A percentile compares a stretch with the other conserved stretches of the same genome.
Conservation (phyloP, 495 filamentous ascomycete species). For the Pseudoneurospora amorphoporcata region DNA sequence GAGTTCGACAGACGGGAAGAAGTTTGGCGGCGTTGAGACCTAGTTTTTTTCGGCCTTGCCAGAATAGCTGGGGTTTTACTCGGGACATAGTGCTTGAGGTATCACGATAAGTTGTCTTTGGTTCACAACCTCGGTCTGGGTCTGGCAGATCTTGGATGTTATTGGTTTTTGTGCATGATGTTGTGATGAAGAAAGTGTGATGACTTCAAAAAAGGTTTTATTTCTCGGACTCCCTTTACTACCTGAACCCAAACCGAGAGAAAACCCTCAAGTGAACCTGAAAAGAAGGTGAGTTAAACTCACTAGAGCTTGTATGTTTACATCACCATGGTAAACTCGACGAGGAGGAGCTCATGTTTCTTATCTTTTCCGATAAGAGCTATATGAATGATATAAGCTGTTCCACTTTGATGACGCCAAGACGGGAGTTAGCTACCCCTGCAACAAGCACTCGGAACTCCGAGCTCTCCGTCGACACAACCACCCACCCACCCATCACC, state of each 20-base stretch:
- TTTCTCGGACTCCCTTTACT: background rate
- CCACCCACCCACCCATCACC: background rate
- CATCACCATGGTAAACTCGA: background rate
- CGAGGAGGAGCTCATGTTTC: background rate
- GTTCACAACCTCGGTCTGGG: background rate
- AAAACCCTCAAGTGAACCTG: background rate
- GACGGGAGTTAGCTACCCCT: background rate
- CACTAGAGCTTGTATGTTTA: background rate
- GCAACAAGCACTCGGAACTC: background rate
- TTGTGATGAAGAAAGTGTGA: background rate
- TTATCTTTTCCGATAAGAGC: background rate
- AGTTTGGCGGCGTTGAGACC: constrained; percentile 54
- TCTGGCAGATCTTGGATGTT: background rate
- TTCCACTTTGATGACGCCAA: background rate
- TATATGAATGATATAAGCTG: background rate
- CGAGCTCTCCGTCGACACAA: background rate
- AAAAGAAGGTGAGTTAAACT: background rate
- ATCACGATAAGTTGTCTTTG: background rate
- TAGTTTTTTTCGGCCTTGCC: constrained; percentile 40
- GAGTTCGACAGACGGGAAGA: constrained; percentile 56
- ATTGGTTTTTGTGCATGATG: background rate
- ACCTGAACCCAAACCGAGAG: background rate
- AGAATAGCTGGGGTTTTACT: constrained; percentile 48
- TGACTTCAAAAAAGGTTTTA: background rate
- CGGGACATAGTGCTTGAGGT: constrained; percentile 56